Base-by-base conservation (phyloP, 352 stramenopile genomes). In the Globisporangium okanoganense region DNA sequence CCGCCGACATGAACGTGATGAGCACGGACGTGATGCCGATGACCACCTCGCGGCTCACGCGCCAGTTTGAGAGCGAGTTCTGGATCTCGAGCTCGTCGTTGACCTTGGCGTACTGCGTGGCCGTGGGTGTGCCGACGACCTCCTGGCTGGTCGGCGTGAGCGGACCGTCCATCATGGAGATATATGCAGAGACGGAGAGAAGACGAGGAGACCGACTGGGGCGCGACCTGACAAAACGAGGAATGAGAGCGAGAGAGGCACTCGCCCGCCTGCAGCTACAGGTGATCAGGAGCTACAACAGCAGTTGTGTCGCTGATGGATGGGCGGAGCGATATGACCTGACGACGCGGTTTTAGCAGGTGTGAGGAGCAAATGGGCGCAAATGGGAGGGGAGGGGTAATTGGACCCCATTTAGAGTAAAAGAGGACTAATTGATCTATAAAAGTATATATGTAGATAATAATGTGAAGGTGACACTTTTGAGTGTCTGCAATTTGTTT, bases 1-100 rank as follows among this genome's bases (percentile, higher is more conserved):
- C 76, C 5, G 62, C 73, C 0, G 73, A 84, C 35, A 56, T 76
- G 61, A 72, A 36, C 12, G 76, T 64, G 16, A 82, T 71, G 44
- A 71, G 41, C 33, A 76, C 38, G 8, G 67, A 69, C 25, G 65
- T 62, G 22, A 76, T 53, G 12, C 43, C 56, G 60, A 70, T 65
- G 24, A 70, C 29, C 41, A 69, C 61, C 31, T 61, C 52, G 35
- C 61, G 63, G 25, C 59, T 54, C 55, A 80, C 41, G 24, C 25
- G 36, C 67, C 70, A 78, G 13, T 43, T 62, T 16, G 70, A 76
- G 56, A 78, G 64, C 49, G 63, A 65, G 35, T 64, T 62, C 38
- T 78, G 72, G 41, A 66, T 56, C 31, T 56, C 60, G 31, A 66
- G 51, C 22, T 66, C 60, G 22, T 56, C 52, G 16, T 53, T 54